A percentile compares a stretch with the other conserved stretches of the same genome.
Evolutionary conservation across 345 rosid species (phyloP).

Genomic region (Sapria himalayana): DNA sequence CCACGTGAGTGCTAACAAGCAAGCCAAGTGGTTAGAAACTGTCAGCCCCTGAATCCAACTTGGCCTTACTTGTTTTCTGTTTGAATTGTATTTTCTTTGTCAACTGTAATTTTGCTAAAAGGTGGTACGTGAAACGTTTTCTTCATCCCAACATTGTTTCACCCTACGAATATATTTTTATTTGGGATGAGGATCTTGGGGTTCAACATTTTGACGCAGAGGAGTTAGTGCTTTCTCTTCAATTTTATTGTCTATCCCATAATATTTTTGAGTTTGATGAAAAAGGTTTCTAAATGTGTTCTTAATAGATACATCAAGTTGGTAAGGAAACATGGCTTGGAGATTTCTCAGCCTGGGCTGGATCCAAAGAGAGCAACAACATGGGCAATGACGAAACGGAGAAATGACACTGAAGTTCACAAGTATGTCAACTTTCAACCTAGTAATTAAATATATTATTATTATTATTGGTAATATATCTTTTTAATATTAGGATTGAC

Average conservation of each 20-base stretch:
- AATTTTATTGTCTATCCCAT: neutral
- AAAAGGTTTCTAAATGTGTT: too few relatives aligned
- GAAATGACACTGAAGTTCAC: conserved; percentile 69
- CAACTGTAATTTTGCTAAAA: conserved; percentile 9
- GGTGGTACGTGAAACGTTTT: conserved; percentile 99
- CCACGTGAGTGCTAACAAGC: conserved; percentile 67
- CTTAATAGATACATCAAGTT: conserved; percentile 48
- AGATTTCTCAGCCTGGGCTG: conserved; percentile 93
- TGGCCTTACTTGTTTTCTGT: too few relatives aligned
- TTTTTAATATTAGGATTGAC: too few relatives aligned
- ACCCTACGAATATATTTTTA: conserved; percentile 67
- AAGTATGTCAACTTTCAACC: too few relatives aligned
- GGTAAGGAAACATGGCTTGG: conserved; percentile 63
- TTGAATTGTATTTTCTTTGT: conserved; percentile 5
- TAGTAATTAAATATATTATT: too few relatives aligned
- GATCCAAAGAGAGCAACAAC: conserved; percentile 57
- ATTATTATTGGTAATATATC: too few relatives aligned
- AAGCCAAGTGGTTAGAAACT: conserved; percentile 68
- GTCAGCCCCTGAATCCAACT: too few relatives aligned
- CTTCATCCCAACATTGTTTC: conserved; percentile 83
- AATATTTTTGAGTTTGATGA: too few relatives aligned
- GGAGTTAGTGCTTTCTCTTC: conserved; percentile 27
- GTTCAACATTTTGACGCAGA: conserved; percentile 65
- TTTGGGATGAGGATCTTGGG: conserved; percentile 98
- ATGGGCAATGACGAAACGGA: conserved; percentile 89